A percentile compares a stretch with the other conserved stretches of the same genome.
phyloP scores from a whole-genome alignment of 768 basidiomycete genomes.

The Termitomyces sp. region DNA sequence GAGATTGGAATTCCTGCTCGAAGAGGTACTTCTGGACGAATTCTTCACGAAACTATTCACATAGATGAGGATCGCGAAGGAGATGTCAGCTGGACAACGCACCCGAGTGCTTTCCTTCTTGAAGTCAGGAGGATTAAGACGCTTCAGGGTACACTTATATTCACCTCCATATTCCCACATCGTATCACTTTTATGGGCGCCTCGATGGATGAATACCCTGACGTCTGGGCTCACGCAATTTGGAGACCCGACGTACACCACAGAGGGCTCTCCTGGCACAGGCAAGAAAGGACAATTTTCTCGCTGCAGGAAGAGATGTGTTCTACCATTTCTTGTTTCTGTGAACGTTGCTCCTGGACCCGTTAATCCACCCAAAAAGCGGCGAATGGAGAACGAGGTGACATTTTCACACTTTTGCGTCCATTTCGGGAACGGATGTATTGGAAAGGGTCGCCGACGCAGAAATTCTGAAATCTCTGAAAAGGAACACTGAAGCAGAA shows the following conservation, averaged over 20 bases:
- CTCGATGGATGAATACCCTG: background rate
- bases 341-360: background rate
- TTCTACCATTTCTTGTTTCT: background rate
- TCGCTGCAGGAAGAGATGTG: background rate
- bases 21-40: background rate
- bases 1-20: background rate
- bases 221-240: background rate
- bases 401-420: background rate
- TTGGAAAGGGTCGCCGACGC: background rate
- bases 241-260: background rate
- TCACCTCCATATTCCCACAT: constrained; percentile 2
- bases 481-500: background rate
- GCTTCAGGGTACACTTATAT: background rate
- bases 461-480: background rate
- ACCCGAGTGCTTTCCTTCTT: background rate
- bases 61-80: background rate
- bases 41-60: background rate
- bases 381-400: background rate
- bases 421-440: background rate
- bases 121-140: background rate
- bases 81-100: background rate
- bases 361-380: background rate
- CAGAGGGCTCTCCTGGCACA: background rate
- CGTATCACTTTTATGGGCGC: background rate
- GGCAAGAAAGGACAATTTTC: background rate